Evolutionary conservation across 768 basidiomycete genomes (phyloP).

Genomic region (Boletus tylopilopsis): DNA sequence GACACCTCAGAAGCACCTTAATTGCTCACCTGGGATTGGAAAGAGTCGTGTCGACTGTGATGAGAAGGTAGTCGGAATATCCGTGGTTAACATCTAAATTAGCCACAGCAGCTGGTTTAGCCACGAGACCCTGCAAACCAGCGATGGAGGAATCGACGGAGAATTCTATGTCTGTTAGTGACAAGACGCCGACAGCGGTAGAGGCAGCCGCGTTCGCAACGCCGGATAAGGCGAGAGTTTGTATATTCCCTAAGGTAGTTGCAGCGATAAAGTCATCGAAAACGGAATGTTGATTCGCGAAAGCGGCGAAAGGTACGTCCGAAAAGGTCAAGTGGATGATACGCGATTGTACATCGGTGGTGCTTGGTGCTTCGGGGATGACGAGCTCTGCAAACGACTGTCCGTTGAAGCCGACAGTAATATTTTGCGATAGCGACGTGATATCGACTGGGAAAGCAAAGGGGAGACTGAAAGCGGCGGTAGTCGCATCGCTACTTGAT

Average conservation of each 20-base stretch:
- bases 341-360: slow-evolving; percentile 59
- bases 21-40: slow-evolving; percentile 59
- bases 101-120: slow-evolving; percentile 52
- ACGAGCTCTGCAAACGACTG: slow-evolving; percentile 56
- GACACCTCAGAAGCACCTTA: background rate
- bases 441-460: slow-evolving; percentile 72
- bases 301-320: slow-evolving; percentile 57
- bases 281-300: slow-evolving; percentile 41
- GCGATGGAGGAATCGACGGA: slow-evolving; percentile 54
- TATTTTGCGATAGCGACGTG: slow-evolving; percentile 54
- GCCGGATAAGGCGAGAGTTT: slow-evolving; percentile 52
- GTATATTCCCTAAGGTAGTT: slow-evolving; percentile 46
- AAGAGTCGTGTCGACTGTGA: slow-evolving; percentile 56
- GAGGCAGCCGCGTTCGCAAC: slow-evolving; percentile 51
- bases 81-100: slow-evolving; percentile 67
- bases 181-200: slow-evolving; percentile 64
- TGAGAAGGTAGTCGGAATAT: slow-evolving; percentile 61
- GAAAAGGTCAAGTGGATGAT: slow-evolving; percentile 59
- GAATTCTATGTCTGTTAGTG: slow-evolving; percentile 54
- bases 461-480: slow-evolving; percentile 62
- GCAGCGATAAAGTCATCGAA: slow-evolving; percentile 63
- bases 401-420: slow-evolving; percentile 49
- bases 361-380: slow-evolving; percentile 53
- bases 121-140: slow-evolving; percentile 61
- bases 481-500: slow-evolving; percentile 56